Evolutionary conservation across 2,329 filamentous ascomycete species (phyloP), one percentile per base, ranked within the genome.

Genomic region (Exophiala aquamarina): DNA sequence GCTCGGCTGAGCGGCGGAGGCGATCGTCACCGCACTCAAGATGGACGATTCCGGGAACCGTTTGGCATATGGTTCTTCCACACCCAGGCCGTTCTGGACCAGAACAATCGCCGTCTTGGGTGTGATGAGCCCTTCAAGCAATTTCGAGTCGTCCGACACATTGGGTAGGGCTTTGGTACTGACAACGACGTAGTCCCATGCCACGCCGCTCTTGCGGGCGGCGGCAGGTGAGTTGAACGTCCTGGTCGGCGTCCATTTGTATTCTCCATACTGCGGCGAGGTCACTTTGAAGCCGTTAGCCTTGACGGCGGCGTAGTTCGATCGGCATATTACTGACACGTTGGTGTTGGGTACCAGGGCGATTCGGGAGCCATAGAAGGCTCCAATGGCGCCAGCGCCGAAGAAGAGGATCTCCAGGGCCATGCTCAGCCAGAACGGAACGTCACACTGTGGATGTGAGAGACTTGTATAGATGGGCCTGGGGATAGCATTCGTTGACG

Each of bases 91-190:
- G 61, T 87, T 87, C 64, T 87, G 84, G 54, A 87, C 83, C 41
- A 87, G 72, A 11, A 87, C 80, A 52, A 87, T 79, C 36, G 75
- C 76, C 1, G 81, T 79, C 28, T 64, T 61, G 2, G 72, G 63
- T 0, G 70, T 66, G 13, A 87, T 77, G 3, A 87, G 69, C 1
- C 82, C 80, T 31, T 79, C 76, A 39, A 87, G 75, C 44, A 82
- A 74, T 18, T 69, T 72, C 2, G 82, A 78, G 59, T 86, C 83
- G 53, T 77, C 73, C 60, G 81, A 79, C 17, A 79, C 74, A 62
- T 87, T 83, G 0, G 84, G 83, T 8, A 87, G 71, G 0, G 83
- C 83, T 65, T 88, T 88, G 15, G 84, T 87, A 10, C 81, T 84
- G 35, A 87, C 80, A 44, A 88, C 73, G 34, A 88, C 76, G 62